Evolutionary conservation across 371 early-diverging fungal genomes (phyloP).

Genomic region (Syncephalastrum monosporum): DNA sequence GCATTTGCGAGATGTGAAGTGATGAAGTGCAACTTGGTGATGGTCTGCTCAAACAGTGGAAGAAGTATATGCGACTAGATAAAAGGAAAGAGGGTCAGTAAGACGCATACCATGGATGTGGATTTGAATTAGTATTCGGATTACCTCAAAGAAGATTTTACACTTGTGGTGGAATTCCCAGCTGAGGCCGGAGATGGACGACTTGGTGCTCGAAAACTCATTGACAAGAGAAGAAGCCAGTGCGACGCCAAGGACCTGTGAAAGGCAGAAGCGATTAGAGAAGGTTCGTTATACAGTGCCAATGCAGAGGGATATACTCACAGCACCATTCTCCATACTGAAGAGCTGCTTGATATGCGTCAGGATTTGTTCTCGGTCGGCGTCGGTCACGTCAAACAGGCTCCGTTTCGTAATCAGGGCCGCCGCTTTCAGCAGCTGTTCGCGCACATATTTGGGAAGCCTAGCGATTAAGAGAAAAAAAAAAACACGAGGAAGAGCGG

Average conservation of each 20-base stretch:
- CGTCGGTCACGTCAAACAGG: slow-evolving; percentile 55
- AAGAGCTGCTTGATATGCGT: slow-evolving; percentile 51
- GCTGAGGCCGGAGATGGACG: slow-evolving; percentile 61
- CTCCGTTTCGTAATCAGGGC: slow-evolving; percentile 69
- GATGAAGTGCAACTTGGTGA: slow-evolving; percentile 33
- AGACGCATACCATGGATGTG: neutral
- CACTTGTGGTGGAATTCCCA: slow-evolving; percentile 71
- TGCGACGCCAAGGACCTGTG: slow-evolving; percentile 49
- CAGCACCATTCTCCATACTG: slow-evolving; percentile 42
- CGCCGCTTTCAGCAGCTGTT: slow-evolving; percentile 44
- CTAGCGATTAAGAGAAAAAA: slow-evolving; percentile 24
- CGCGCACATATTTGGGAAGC: slow-evolving; percentile 45
- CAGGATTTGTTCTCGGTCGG: slow-evolving; percentile 56
- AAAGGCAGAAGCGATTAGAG: neutral
- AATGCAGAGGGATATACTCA: slow-evolving; percentile 12
- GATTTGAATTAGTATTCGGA: neutral
- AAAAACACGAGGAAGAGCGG: neutral
- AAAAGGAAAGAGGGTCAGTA: neutral
- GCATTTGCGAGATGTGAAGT: neutral
- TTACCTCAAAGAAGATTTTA: slow-evolving; percentile 64
- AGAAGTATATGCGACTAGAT: slow-evolving; percentile 25
- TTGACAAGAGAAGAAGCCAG: slow-evolving; percentile 60
- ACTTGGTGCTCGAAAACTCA: slow-evolving; percentile 66
- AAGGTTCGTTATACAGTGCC: neutral
- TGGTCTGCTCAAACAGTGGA: slow-evolving; percentile 29